Base-by-base conservation (phyloP, 805 yeast genomes). In the Jamesozyma spencerorum region DNA sequence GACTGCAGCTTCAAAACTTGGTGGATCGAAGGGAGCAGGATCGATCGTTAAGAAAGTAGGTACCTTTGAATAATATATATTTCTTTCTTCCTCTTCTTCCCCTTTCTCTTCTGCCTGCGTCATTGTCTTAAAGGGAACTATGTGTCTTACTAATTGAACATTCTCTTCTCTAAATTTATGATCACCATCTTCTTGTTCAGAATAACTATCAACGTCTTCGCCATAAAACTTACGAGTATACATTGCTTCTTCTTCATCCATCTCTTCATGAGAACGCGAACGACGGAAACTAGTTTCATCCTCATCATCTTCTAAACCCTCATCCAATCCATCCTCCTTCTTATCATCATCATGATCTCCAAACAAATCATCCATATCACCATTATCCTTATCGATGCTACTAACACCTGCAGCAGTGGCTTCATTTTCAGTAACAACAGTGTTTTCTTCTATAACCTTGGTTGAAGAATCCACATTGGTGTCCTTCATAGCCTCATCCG, bases 11-110 rank as follows among this genome's bases (percentile, higher is more conserved):
- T 80, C 69, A 55, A 81, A 81, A 18, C 61, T 64, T 31, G 68
- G 77, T 62, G 92, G 85, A 48, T 87, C 94, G 61, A 90, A 92
- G 30, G 95, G 94, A 46, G 76, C 75, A 2, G 96, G 83, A 45
- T 87, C 94, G 27, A 88, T 77, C 40, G 75, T 77, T 43, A 92
- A 64, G 53, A 85, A 90, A 17, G 85, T 79, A 2, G 98, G 98
- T 45, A 88, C 65, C 46, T 83, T 81, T 38, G 83, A 74, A 46
- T 64, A 63, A 57, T 69, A 55, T 50, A 70, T 48, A 54, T 35
- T 20, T 2, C 66, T 55, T 2, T 65, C 58, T 14, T 55, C 53
- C 15, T 61, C 62, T 18, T 12, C 32, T 18, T 34, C 35, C n/a
- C 12, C 19, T 18, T n/a, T 13, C 11, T 30, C 5, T 14, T 31